phyloP scores from a whole-genome alignment of 305 asterid genomes.

The Stenogyne calaminthoides region DNA sequence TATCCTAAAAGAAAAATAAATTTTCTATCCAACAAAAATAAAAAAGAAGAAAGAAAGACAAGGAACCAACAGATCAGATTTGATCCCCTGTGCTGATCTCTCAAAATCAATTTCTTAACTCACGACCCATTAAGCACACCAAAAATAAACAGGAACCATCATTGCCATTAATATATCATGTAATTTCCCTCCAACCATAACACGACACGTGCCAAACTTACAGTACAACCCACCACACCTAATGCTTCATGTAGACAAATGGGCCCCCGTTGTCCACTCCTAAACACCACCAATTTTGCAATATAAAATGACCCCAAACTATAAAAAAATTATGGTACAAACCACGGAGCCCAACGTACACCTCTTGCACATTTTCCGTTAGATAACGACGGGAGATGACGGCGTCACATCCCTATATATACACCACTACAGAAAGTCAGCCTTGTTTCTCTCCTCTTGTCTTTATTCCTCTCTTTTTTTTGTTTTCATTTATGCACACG shows the following conservation, averaged over 20 bases:
- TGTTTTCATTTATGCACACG: constrained; percentile 32
- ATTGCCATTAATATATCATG: constrained; percentile 29
- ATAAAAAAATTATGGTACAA: constrained; percentile 36
- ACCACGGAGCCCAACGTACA: constrained; percentile 37
- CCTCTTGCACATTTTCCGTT: constrained; percentile 47
- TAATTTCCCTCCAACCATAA: constrained; percentile 16
- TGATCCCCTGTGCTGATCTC: constrained; percentile 37
- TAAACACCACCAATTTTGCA: constrained; percentile 43
- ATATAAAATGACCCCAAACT: constrained; percentile 35
- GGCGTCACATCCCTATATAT: constrained; percentile 59
- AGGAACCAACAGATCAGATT: constrained; percentile 29
- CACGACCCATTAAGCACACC: constrained; percentile 29
- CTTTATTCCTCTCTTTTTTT: constrained; percentile 40
- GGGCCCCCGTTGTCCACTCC: constrained; percentile 62
- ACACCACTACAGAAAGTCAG: constrained; percentile 43
- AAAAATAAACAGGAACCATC: constrained; percentile 20
- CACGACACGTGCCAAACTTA: constrained; percentile 32
- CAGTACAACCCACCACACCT: constrained; percentile 23
- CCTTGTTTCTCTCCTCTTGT: constrained; percentile 50
- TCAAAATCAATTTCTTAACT: constrained; percentile 42
- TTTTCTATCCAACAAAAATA: not conserved
- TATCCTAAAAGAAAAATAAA: not conserved
- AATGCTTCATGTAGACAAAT: constrained; percentile 42
- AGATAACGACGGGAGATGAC: constrained; percentile 57
- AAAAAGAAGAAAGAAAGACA: not conserved